Base-by-base conservation (phyloP, 208 protist genomes). In the Sergeia podlipaevii region DNA sequence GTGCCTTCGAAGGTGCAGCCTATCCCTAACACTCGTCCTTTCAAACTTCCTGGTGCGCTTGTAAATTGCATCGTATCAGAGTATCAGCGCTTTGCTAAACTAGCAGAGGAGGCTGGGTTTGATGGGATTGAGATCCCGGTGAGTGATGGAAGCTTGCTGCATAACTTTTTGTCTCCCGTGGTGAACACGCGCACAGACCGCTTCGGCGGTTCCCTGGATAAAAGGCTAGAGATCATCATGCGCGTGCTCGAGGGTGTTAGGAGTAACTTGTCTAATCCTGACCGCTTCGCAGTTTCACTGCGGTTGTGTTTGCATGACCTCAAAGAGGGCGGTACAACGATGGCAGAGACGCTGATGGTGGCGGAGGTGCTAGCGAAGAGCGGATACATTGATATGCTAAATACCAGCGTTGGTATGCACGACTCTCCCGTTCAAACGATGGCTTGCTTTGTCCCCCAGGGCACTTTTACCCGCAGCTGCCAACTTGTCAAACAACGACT, bases 401-500 rank as follows among this genome's bases (percentile, higher is more conserved):
- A 96, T 79, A 97, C 93, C 3, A 95, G 91, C 57, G 91, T 97
- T 15, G 93, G 93, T 32, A 97, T 96, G 95, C 91, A 97, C 73
- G 95, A 98, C 68, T 95, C 96, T 21, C 85, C 89, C 18, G 83
- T 97, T 21, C 93, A 96, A 54, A 98, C 93, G 28, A 73, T 97
- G 34, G 91, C 89, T 10, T 92, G 91, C 3, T 88, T 72, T 58
- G 94, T 97, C 2, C 94, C 94, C 1, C 80, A 93, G 44, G 90
- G 69, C n/a, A 67, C 76, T 17, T 97, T 96, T 61, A 48, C 83
- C 20, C 85, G 89, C 23, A 70, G 82, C 38, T 91, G 89, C 17
- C 46, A 79, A 47, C 58, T 80, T 23, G 49, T 91, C 13, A 89
- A 78, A 42, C 64, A 92, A 58, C 70, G 60, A 3, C 56, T 89